Conservation (phyloP, 306 rosid genomes). For the Prunus fruticosa region DNA sequence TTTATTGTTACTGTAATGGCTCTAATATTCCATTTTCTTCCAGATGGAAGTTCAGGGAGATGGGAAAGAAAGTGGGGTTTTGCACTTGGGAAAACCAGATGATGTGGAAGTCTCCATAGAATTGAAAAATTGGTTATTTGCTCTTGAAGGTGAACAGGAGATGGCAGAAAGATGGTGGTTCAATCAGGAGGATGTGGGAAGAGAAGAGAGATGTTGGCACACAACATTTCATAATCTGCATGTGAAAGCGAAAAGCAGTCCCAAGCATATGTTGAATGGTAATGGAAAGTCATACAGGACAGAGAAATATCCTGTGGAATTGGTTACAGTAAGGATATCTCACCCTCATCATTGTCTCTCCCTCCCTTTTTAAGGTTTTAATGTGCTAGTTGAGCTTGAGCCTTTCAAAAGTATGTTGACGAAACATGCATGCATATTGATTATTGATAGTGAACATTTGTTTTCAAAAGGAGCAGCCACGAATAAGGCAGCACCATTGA, state of each 20-base stretch:
- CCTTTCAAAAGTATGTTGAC: not conserved
- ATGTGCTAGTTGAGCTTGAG: not conserved
- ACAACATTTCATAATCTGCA: conserved; percentile 58
- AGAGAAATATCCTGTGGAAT: conserved; percentile 58
- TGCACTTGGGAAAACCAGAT: conserved; percentile 77
- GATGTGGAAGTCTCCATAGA: conserved; percentile 71
- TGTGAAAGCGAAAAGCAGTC: conserved; percentile 67
- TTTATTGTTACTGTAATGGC: not conserved
- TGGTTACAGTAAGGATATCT: conserved; percentile 57
- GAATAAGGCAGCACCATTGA: not conserved
- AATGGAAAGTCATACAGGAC: conserved; percentile 35
- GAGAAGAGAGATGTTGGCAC: conserved; percentile 97
- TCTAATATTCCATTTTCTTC: conserved; percentile 16
- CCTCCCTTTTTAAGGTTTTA: not conserved
- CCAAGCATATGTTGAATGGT: conserved; percentile 42
- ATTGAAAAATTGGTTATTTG: conserved; percentile 90
- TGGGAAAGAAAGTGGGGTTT: conserved; percentile 45
- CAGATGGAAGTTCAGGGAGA: conserved; percentile 46
- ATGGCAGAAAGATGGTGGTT: conserved; percentile 73
- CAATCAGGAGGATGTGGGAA: conserved; percentile 46
- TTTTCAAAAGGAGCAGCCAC: not conserved
- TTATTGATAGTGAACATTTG: not conserved
- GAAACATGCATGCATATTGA: not conserved
- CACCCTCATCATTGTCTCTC: not conserved
- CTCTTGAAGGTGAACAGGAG: conserved; percentile 87